A percentile compares a stretch with the other conserved stretches of the same genome.
phyloP scores from a whole-genome alignment of 2,329 filamentous ascomycete species.

The Leptographium wingfieldii region DNA sequence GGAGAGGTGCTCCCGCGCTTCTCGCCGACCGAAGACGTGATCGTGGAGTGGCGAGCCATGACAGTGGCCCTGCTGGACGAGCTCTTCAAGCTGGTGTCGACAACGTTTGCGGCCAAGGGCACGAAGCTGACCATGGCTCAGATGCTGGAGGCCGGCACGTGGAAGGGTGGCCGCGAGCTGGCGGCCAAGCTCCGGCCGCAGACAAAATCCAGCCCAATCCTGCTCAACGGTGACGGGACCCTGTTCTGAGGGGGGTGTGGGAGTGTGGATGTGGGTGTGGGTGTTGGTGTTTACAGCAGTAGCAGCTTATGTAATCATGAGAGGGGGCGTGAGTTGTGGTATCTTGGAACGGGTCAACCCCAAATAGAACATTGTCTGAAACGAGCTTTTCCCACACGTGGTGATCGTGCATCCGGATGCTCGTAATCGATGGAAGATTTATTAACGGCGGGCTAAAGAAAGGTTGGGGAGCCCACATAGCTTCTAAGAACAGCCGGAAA shows the following conservation, averaged over 20 bases:
- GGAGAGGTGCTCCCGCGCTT: slow-evolving; percentile 32
- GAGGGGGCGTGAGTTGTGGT: not conserved
- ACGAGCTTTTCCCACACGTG: too few relatives aligned
- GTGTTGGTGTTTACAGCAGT: not conserved
- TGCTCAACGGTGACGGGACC: slow-evolving; percentile 70
- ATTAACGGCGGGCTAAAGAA: too few relatives aligned
- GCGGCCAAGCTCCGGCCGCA: slow-evolving; percentile 67
- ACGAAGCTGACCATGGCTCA: slow-evolving; percentile 32
- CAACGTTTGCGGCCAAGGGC: slow-evolving; percentile 20
- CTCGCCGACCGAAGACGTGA: slow-evolving; percentile 37
- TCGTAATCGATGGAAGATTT: too few relatives aligned
- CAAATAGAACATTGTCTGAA: too few relatives aligned
- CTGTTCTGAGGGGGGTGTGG: slow-evolving; percentile 46
- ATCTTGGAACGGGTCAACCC: not conserved
- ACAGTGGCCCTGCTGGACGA: slow-evolving; percentile 42
- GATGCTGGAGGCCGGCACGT: slow-evolving; percentile 39
- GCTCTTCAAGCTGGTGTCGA: slow-evolving; percentile 30
- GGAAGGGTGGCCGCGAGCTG: slow-evolving; percentile 63
- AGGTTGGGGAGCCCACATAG: too few relatives aligned
- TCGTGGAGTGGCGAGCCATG: slow-evolving; percentile 47
- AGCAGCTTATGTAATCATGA: not conserved
- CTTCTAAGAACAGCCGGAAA: too few relatives aligned
- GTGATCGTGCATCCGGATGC: too few relatives aligned
- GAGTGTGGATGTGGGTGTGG: not conserved
- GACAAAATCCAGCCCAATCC: slow-evolving; percentile 71